Base-by-base conservation (phyloP, 2,329 filamentous ascomycete species). In the Arthrocladium fulminans region DNA sequence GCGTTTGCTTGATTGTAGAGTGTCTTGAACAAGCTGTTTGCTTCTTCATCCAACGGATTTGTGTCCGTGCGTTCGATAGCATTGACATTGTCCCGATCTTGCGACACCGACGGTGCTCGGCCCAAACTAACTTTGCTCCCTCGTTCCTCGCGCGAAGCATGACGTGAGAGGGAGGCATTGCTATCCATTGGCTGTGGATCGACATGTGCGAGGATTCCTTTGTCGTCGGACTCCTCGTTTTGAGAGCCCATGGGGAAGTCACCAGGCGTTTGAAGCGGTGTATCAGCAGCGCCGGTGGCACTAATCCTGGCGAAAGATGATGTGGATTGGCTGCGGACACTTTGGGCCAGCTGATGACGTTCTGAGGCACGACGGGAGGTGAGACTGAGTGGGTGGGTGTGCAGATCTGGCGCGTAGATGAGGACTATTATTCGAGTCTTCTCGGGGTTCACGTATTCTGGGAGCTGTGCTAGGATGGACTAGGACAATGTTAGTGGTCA, bases 241-340 rank as follows among this genome's bases (percentile, higher is more conserved):
- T 24, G 27, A 23, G 42, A 15, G 8, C 63, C 59, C 3, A 60
- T 61, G 3, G 58, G 54, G 30, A 57, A 56, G 4, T 83, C 80
- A 47, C 73, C 77, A 20, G 83, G 78, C 1, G 81, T 82, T 60
- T 80, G 77, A 45, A 75, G 77, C 63, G 86, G 79, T 53, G 81
- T 76, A 59, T 78, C 75, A 17, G 20, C 34, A 7, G 45, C 30
- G 77, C 81, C 66, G 90, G 82, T 56, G 84, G 79, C 58, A 79
- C 78, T 81, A 64, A 95, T 92, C 68, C 92, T 88, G 55, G 86
- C 88, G 71, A 88, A 95, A 3, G 88, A 94, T 45, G 87, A 94
- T 75, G 77, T 64, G 17, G 47, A 40, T 73, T 94, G 69, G 64
- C 79, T 73, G 32, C 34, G 44, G 20, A 29, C 67, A 79, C 68